Evolutionary conservation across 140 eudicot species (phyloP).

Genomic region (Oenanthe javanica): DNA sequence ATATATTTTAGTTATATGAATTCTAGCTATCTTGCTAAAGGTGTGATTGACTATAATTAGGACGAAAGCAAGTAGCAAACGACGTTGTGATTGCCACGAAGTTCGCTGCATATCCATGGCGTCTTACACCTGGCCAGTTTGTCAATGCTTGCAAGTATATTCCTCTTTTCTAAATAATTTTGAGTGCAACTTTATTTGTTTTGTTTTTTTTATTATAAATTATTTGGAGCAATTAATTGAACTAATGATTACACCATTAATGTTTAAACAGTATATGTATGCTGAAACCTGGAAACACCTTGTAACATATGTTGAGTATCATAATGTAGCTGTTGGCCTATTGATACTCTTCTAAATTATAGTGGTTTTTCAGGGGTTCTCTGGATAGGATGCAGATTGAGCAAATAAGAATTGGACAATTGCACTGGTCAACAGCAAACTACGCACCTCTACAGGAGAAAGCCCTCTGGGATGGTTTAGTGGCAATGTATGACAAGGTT

Average conservation of each 20-base stretch:
- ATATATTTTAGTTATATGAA: not conserved
- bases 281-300: not conserved
- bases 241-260: not conserved
- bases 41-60: slow-evolving; percentile 30
- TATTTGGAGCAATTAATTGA: not conserved
- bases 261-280: not conserved
- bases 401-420: slow-evolving; percentile 84
- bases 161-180: slow-evolving; percentile 4
- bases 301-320: not conserved
- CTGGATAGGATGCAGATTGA: slow-evolving; percentile 75
- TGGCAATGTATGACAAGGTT: slow-evolving; percentile 98
- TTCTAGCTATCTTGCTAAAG: slow-evolving; percentile 10
- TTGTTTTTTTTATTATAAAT: not conserved
- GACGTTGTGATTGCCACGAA: slow-evolving; percentile 82
- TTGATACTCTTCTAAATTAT: not conserved
- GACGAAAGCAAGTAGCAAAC: slow-evolving; percentile 31
- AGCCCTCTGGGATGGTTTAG: slow-evolving; percentile 98
- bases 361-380: slow-evolving; percentile 58
- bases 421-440: slow-evolving; percentile 98
- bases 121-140: slow-evolving; percentile 86
- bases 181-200: not conserved
- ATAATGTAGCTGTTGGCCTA: slow-evolving; percentile 1
- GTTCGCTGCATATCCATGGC: slow-evolving; percentile 99
- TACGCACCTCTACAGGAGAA: slow-evolving; percentile 91
- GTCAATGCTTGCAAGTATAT: slow-evolving; percentile 89